Percentiles rank a stretch among this genome's conserved stretches.
Conservation (phyloP, 1,284 basidiomycete species). For the Trametes polyzona region DNA sequence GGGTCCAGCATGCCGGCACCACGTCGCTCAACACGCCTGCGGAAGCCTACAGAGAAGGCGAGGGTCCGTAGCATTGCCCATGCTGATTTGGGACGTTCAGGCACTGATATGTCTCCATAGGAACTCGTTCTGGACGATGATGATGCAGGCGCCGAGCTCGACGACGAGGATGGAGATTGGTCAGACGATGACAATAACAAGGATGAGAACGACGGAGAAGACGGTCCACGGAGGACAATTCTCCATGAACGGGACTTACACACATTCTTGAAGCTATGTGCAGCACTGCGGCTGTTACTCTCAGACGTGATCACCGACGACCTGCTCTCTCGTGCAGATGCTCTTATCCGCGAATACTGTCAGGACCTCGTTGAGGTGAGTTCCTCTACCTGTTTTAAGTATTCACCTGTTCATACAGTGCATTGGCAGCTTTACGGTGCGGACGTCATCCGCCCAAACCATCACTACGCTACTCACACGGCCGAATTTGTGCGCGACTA, state of each 20-base stretch:
- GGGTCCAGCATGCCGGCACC: too few relatives aligned
- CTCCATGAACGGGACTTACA: slow-evolving; percentile 31
- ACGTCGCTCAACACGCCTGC: too few relatives aligned
- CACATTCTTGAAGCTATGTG: slow-evolving; percentile 33
- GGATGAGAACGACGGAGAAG: background rate
- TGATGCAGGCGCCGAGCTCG: slow-evolving; percentile 4
- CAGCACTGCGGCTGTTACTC: slow-evolving; percentile 25
- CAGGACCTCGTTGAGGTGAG: slow-evolving; percentile 26
- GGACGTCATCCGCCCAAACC: slow-evolving; percentile 33
- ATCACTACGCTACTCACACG: slow-evolving; percentile 38
- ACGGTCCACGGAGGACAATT: background rate
- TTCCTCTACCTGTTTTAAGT: too few relatives aligned
- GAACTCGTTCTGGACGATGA: slow-evolving; percentile 8
- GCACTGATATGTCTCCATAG: background rate
- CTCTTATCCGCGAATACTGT: slow-evolving; percentile 29
- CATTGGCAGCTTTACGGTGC: slow-evolving; percentile 34
- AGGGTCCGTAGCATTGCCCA: background rate
- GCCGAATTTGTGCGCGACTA: slow-evolving; percentile 31
- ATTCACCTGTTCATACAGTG: too few relatives aligned
- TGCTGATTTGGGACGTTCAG: background rate
- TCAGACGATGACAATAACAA: background rate
- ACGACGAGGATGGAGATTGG: background rate
- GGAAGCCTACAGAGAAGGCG: slow-evolving; percentile 2
- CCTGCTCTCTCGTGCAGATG: slow-evolving; percentile 23
- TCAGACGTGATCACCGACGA: slow-evolving; percentile 13